Percentiles rank a stretch among this genome's conserved stretches.
phyloP scores from a whole-genome alignment of 2,329 filamentous ascomycete species.

The Tympanopsis confertula region DNA sequence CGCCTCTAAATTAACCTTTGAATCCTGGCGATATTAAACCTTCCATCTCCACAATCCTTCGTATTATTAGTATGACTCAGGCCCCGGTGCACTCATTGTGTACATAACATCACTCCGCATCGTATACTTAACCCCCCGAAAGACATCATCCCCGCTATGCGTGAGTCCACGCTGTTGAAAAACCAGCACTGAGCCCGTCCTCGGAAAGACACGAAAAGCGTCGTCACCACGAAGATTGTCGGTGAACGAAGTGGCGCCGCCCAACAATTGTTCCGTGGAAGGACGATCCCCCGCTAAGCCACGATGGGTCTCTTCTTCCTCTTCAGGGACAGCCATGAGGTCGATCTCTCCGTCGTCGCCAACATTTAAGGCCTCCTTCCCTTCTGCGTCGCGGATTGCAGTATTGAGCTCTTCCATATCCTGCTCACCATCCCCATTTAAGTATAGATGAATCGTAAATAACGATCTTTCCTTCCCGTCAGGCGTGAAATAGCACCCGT shows the following conservation, averaged over 20 bases:
- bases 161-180: neutral
- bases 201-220: neutral
- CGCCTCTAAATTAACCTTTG: no score
- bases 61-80: no score
- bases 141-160: neutral
- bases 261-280: neutral
- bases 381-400: no score
- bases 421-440: constrained; percentile 23
- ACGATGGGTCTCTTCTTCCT: neutral
- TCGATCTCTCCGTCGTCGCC: no score
- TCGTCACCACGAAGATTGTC: no score
- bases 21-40: no score
- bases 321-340: no score
- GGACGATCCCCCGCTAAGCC: neutral
- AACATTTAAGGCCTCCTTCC: no score
- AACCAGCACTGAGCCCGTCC: neutral
- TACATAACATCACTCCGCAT: neutral
- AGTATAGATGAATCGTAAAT: constrained; percentile 43
- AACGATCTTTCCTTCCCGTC: constrained; percentile 33
- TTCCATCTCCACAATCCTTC: no score
- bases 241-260: neutral
- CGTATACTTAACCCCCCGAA: constrained; percentile 1
- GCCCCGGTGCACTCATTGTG: no score
- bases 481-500: constrained; percentile 36
- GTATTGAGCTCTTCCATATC: neutral